These are phyloP conservation scores for Bipolaris victoriae DNA, from an alignment of 2,329 filamentous ascomycete genomes.

Conservation along the genomic window DNA sequence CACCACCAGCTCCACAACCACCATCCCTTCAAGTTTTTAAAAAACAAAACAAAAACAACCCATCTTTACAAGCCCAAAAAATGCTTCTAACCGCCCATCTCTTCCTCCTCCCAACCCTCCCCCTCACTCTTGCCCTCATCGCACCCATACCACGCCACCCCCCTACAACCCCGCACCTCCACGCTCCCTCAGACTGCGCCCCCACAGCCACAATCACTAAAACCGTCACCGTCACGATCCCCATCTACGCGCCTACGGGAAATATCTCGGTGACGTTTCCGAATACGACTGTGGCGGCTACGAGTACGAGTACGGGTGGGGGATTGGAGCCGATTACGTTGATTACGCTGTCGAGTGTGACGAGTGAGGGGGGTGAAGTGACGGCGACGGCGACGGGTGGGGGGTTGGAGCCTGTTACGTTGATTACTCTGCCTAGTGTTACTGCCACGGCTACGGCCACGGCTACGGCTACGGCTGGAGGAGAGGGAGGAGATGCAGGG, in stretches of 20 bases:
- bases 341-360: neutral
- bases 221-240: conserved; percentile 3
- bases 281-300: neutral
- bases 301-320: neutral
- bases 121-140: conserved; percentile 1
- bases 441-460: neutral
- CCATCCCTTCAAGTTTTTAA: neutral
- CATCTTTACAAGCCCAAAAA: no score
- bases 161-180: neutral
- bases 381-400: neutral
- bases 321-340: neutral
- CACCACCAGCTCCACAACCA: neutral
- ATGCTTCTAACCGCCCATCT: neutral
- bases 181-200: no score
- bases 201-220: neutral
- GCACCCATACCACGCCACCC: neutral
- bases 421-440: neutral
- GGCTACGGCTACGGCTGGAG: no score
- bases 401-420: conserved; percentile 3
- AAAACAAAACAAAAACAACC: no score
- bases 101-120: neutral
- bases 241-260: neutral
- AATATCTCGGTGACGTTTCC: neutral
- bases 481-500: neutral
- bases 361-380: no score